Percentiles rank a stretch among this genome's conserved stretches.
Conservation (phyloP, 176 grass and related monocot species). For the Avena sativa region DNA sequence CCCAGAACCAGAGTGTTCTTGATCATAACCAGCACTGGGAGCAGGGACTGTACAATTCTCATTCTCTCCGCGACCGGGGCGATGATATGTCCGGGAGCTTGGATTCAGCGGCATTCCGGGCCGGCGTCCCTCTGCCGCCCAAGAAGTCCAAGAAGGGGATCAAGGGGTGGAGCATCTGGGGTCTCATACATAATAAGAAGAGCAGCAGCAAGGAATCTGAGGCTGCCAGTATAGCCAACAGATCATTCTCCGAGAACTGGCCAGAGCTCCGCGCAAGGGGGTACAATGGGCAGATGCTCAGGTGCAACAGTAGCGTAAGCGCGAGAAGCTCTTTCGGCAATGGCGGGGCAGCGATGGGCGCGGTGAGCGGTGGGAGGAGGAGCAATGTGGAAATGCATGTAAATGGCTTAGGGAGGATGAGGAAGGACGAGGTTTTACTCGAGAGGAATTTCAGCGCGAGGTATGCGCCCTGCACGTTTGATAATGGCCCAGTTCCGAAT, state of each 20-base stretch:
- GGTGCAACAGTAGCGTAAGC: conserved; percentile 81
- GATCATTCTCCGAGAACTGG: conserved; percentile 49
- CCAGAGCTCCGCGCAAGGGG: conserved; percentile 58
- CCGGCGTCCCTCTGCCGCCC: neutral
- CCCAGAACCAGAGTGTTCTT: conserved; percentile 34
- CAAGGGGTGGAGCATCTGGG: conserved; percentile 86
- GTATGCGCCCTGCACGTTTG: conserved; percentile 47
- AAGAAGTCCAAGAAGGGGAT: conserved; percentile 78
- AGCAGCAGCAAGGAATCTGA: conserved; percentile 41
- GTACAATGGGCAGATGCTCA: conserved; percentile 62
- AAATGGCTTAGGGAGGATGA: conserved; percentile 56
- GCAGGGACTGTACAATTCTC: conserved; percentile 1
- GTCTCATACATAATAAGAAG: conserved; percentile 66
- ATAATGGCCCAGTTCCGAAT: conserved; percentile 47
- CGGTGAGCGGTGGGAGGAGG: conserved; percentile 50
- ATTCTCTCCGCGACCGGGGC: conserved; percentile 51
- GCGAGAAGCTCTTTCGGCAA: conserved; percentile 63
- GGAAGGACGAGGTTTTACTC: conserved; percentile 68
- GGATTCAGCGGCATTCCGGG: conserved; percentile 41
- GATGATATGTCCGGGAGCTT: conserved; percentile 62
- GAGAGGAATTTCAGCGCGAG: conserved; percentile 74
- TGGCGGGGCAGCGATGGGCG: conserved; percentile 21
- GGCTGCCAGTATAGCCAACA: conserved; percentile 42
- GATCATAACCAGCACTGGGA: conserved; percentile 42
- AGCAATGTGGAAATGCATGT: conserved; percentile 51